phyloP scores from a whole-genome alignment of 345 rosid species.

The Microcos paniculata region DNA sequence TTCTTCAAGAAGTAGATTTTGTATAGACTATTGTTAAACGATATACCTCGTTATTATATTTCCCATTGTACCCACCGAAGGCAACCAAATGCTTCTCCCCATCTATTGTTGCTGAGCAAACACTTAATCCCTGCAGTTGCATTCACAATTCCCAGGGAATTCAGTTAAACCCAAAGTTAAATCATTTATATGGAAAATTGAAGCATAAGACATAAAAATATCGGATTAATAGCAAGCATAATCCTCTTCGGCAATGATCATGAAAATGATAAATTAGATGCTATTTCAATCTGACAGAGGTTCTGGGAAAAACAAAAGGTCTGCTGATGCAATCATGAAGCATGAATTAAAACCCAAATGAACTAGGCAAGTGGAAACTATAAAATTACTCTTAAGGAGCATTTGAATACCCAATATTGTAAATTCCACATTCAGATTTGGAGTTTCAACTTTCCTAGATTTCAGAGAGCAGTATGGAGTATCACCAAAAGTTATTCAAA shows the following conservation, averaged over 20 bases:
- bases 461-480: background rate
- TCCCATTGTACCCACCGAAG: conserved; percentile 98
- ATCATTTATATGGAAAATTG: background rate
- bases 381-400: background rate
- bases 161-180: background rate
- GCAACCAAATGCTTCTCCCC: conserved; percentile 80
- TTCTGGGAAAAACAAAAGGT: background rate
- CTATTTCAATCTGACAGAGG: background rate
- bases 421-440: background rate
- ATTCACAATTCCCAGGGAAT: conserved; percentile 2
- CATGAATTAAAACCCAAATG: background rate
- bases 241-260: too few relatives aligned
- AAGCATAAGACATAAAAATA: background rate
- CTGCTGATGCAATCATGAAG: background rate
- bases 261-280: background rate
- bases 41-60: conserved; percentile 84
- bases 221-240: too few relatives aligned
- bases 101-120: conserved; percentile 60
- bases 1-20: background rate
- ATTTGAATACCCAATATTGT: background rate
- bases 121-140: conserved; percentile 80
- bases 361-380: background rate
- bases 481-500: conserved; percentile 1
- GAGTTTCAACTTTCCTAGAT: background rate
- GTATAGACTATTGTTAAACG: background rate